Base-by-base conservation (phyloP, 345 rosid species). In the Eucalyptus cladocalyx region DNA sequence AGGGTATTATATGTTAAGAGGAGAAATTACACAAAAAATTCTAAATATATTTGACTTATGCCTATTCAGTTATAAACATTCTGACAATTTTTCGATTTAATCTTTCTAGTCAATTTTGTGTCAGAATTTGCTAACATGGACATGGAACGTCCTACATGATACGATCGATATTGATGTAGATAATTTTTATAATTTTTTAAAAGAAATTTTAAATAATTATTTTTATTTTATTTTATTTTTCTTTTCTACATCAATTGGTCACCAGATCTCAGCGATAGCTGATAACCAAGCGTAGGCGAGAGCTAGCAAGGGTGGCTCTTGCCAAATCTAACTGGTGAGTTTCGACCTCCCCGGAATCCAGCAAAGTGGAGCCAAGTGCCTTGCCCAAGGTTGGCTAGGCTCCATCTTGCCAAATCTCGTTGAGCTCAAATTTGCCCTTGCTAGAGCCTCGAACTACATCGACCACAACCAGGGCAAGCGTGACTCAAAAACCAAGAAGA, bases 281-380 rank as follows among this genome's bases (percentile, higher is more conserved):
- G 1, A 26, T 3, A 56, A 56, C 13, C 6, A 0, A 9, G 13
- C 6, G 2, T 11, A 56, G 3, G 3, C 0, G 13, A 56, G 30
- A 56, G 6, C 30, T 56, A 4, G 21, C 13, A 23, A 56, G 13
- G 62, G 62, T 23, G 13, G 13, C 13, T 6, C 62, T 26, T 56
- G 9, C 13, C 62, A 26, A 56, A 56, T 56, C 30, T 24, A 9
- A 30, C 62, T 4, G 1, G 5, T 5, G 1, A 53, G 58, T 53
- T 53, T 53, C 2, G 11, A 53, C 11, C 11, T 53, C 26, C 58
- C 11, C 0, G 0, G 11, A 21, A 8, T 53, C 58, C 21, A 8
- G 26, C 11, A 21, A 53, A 53, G 26, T 53, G 58, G 58, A 53
- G 58, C 11, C 26, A 21, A 53, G 58, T 53, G 58, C 26, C 58